Evolutionary conservation across 257 asterid genomes (phyloP).

Genomic region (Scutellaria baicalensis): DNA sequence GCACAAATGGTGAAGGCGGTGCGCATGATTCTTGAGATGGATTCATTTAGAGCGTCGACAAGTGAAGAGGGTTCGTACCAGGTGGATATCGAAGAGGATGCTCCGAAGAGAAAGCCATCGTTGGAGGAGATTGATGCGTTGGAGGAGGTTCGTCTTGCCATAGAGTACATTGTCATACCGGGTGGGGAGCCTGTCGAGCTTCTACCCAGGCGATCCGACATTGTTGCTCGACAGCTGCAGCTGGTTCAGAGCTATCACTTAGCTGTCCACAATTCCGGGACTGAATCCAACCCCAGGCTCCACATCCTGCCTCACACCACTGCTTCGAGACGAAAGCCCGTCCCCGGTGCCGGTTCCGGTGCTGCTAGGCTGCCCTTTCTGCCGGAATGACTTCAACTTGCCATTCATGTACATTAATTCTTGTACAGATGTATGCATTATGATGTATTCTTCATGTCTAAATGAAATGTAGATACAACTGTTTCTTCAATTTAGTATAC

Average conservation of each 20-base stretch:
- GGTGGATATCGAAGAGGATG: slow-evolving; percentile 82
- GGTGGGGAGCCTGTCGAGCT: slow-evolving; percentile 97
- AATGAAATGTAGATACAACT: slow-evolving; percentile 7
- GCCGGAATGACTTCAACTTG: slow-evolving; percentile 38
- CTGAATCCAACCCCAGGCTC: slow-evolving; percentile 72
- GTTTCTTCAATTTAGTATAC: slow-evolving; percentile 2
- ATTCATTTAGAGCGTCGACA: slow-evolving; percentile 48
- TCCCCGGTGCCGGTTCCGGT: slow-evolving; percentile 24
- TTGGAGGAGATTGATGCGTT: slow-evolving; percentile 97
- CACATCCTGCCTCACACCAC: slow-evolving; percentile 87
- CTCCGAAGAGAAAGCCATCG: slow-evolving; percentile 76
- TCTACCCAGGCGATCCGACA: slow-evolving; percentile 91
- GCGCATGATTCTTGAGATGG: slow-evolving; percentile 82
- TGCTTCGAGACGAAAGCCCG: slow-evolving; percentile 16
- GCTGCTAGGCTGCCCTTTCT: slow-evolving; percentile 54
- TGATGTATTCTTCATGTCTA: slow-evolving; percentile 8
- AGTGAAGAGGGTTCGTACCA: slow-evolving; percentile 33
- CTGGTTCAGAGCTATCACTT: slow-evolving; percentile 84
- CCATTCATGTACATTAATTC: slow-evolving; percentile 27
- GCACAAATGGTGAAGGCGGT: slow-evolving; percentile 95
- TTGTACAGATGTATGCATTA: slow-evolving; percentile 37
- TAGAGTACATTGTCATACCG: slow-evolving; percentile 94
- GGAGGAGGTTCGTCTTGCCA: slow-evolving; percentile 98
- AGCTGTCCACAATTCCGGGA: slow-evolving; percentile 80
- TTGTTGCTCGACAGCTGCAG: slow-evolving; percentile 85